A percentile compares a stretch with the other conserved stretches of the same genome.
Conservation (phyloP, 352 stramenopile species). For the Thalassiosira exigua region DNA sequence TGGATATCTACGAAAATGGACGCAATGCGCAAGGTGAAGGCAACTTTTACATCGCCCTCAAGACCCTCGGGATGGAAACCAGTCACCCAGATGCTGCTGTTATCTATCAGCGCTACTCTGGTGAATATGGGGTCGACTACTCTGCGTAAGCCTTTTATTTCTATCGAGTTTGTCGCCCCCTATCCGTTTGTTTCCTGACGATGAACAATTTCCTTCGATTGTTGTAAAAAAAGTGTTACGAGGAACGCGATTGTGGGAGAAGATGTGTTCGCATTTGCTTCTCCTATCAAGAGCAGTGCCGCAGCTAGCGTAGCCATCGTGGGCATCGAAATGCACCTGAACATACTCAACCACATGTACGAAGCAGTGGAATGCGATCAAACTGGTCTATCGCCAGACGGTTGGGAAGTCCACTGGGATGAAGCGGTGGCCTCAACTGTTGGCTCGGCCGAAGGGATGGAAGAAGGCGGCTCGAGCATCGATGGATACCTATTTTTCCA, state of each 20-base stretch:
- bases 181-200: too few species aligned
- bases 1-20: conserved; percentile 79
- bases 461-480: conserved; percentile 19
- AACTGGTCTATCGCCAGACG: neutral
- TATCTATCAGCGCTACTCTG: conserved; percentile 25
- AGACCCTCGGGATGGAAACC: conserved; percentile 28
- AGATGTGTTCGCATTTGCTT: conserved; percentile 39
- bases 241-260: conserved; percentile 41
- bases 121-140: conserved; percentile 5
- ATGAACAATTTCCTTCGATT: conserved; percentile 32
- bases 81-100: conserved; percentile 16
- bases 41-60: conserved; percentile 45
- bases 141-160: too few species aligned
- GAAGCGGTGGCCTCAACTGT: conserved; percentile 43
- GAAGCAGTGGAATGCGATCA: conserved; percentile 24
- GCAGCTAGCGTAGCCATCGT: conserved; percentile 53
- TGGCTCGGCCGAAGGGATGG: conserved; percentile 42
- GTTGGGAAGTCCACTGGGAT: conserved; percentile 38
- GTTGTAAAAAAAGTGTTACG: conserved; percentile 30
- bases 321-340: conserved; percentile 74
- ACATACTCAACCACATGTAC: conserved; percentile 62
- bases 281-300: conserved; percentile 51
- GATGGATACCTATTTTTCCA: conserved; percentile 68
- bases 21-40: conserved; percentile 60
- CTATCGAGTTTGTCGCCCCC: too few species aligned